These are phyloP conservation scores for Cardiospermum halicacabum DNA, from an alignment of 345 rosid species.

Conservation along the genomic window DNA sequence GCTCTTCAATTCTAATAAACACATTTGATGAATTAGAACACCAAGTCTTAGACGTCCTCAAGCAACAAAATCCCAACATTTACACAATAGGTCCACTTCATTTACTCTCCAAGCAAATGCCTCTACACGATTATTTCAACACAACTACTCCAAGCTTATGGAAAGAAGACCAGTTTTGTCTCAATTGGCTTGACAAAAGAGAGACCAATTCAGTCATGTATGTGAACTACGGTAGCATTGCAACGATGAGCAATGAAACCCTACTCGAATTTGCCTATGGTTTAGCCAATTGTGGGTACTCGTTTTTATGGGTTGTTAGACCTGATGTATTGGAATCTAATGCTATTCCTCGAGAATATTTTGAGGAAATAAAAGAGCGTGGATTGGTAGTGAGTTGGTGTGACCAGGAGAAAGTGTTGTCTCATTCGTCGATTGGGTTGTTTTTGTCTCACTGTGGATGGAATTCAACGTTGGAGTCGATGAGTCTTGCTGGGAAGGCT, in stretches of 20 bases:
- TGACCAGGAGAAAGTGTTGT: not conserved
- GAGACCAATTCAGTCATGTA: conserved; percentile 17
- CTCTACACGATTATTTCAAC: not conserved
- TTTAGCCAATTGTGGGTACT: not conserved
- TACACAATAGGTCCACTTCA: conserved; percentile 18
- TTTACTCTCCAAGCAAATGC: not conserved
- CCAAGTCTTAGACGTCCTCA: conserved; percentile 5
- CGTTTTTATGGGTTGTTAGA: not conserved
- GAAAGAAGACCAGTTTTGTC: conserved; percentile 21
- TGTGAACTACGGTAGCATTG: conserved; percentile 21
- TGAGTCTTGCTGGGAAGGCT: not conserved
- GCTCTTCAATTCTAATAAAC: conserved; percentile 15
- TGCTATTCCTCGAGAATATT: conserved; percentile 1
- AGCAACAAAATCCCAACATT: conserved; percentile 15
- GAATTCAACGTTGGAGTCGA: conserved; percentile 8
- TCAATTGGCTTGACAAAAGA: conserved; percentile 23
- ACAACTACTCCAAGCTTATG: conserved; percentile 15
- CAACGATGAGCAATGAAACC: not conserved
- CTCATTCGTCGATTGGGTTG: not conserved
- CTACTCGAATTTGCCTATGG: not conserved
- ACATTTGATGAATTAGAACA: conserved; percentile 4
- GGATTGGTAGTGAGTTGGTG: conserved; percentile 7
- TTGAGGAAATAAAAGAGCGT: not conserved
- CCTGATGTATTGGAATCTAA: not conserved
- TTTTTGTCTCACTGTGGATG: conserved; percentile 7